Evolutionary conservation across 2,329 filamentous ascomycete species (phyloP).

Genomic region (Cladosporium colombiae): DNA sequence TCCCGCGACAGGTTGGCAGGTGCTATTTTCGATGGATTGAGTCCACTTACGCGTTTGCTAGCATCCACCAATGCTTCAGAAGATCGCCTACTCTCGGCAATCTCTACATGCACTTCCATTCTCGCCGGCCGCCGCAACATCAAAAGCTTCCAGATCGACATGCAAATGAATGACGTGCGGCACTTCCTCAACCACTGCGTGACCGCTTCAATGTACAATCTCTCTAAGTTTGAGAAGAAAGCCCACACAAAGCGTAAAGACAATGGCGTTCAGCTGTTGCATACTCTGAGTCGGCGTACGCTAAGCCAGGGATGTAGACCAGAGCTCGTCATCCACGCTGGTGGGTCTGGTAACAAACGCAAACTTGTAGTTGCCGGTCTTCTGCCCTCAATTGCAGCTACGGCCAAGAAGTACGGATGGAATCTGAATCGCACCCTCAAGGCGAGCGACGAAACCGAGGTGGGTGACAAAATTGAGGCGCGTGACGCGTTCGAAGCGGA

Average conservation of each 20-base stretch:
- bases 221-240: not conserved
- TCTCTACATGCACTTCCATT: not conserved
- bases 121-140: not conserved
- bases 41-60: not conserved
- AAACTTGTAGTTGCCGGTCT: not conserved
- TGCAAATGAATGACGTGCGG: not conserved
- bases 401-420: conserved; percentile 28
- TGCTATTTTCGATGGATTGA: not conserved
- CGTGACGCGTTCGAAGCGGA: too few relatives aligned
- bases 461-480: too few relatives aligned
- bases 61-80: not conserved
- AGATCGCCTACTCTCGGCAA: not conserved
- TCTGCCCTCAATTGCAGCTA: too few relatives aligned
- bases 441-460: too few relatives aligned
- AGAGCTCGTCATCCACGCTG: not conserved
- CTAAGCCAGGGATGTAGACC: not conserved
- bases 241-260: not conserved
- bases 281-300: not conserved
- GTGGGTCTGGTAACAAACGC: not conserved
- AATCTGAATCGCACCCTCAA: too few relatives aligned
- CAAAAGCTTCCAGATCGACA: not conserved
- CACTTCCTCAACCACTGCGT: not conserved
- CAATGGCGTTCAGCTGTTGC: not conserved
- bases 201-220: not conserved
- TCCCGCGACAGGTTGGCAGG: not conserved